These are phyloP conservation scores for Triglochin maritima DNA, from an alignment of 106 monocot genomes.

Conservation along the genomic window DNA sequence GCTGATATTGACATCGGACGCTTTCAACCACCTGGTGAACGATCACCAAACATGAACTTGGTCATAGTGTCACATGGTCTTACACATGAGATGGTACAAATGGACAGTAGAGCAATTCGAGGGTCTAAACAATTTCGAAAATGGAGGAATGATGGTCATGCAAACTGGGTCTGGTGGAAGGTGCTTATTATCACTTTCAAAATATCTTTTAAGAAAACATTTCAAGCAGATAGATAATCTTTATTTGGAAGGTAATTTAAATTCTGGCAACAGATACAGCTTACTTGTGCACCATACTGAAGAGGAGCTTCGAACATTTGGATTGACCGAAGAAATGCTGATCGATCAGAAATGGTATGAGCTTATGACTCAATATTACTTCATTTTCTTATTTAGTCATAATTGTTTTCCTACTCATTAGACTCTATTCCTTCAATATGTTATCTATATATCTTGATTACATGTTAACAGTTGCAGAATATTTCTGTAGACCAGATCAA, in stretches of 20 bases:
- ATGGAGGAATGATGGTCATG: slow-evolving; percentile 93
- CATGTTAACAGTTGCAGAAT: background rate
- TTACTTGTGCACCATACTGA: slow-evolving; percentile 76
- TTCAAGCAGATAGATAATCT: background rate
- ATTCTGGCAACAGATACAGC: slow-evolving; percentile 52
- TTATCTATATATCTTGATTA: background rate
- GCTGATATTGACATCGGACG: slow-evolving; percentile 96
- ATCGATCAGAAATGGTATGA: slow-evolving; percentile 80
- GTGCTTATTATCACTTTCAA: slow-evolving; percentile 20
- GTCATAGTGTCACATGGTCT: slow-evolving; percentile 88
- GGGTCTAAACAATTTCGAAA: slow-evolving; percentile 71
- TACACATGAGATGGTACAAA: slow-evolving; percentile 98
- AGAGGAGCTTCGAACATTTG: slow-evolving; percentile 63
- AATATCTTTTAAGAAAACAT: background rate
- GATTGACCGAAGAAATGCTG: slow-evolving; percentile 75
- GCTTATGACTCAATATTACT: background rate
- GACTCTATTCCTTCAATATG: background rate
- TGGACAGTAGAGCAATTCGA: slow-evolving; percentile 97
- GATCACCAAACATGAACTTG: slow-evolving; percentile 79
- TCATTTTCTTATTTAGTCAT: background rate
- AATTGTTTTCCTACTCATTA: background rate
- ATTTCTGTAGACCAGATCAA: background rate
- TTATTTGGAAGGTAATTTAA: background rate
- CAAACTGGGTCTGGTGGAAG: slow-evolving; percentile 92
- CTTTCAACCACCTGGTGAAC: slow-evolving; percentile 75